Conservation (phyloP, 345 rosid genomes). For the Conringia planisiliqua region DNA sequence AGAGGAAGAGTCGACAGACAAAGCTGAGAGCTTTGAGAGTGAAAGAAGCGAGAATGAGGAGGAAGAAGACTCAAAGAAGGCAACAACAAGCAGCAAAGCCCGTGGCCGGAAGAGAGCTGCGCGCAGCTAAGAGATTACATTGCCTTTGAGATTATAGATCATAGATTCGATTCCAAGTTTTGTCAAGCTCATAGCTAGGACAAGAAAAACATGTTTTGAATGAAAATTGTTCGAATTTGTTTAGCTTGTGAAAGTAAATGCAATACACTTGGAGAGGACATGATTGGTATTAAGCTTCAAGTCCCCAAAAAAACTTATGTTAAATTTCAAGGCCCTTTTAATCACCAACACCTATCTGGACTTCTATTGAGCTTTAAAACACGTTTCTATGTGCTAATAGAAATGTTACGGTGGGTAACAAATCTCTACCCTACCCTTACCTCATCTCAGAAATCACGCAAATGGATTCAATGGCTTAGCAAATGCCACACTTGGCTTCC, state of each 20-base stretch:
- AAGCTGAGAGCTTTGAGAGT: constrained; percentile 60
- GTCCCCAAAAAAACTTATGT: not conserved
- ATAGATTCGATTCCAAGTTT: not conserved
- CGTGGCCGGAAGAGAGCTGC: constrained; percentile 45
- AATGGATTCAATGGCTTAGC: too few relatives aligned
- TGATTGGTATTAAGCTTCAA: not conserved
- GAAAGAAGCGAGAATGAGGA: constrained; percentile 36
- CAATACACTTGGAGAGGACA: not conserved
- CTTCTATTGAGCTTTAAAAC: too few relatives aligned
- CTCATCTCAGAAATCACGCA: too few relatives aligned
- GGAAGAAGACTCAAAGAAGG: constrained; percentile 40
- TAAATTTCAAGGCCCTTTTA: not conserved
- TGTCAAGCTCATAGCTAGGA: not conserved
- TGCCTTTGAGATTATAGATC: not conserved
- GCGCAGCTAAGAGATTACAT: not conserved
- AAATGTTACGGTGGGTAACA: too few relatives aligned
- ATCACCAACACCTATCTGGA: too few relatives aligned
- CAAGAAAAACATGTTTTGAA: not conserved
- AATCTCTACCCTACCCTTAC: too few relatives aligned
- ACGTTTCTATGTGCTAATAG: too few relatives aligned
- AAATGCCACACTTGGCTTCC: too few relatives aligned
- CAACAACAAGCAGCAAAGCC: constrained; percentile 34
- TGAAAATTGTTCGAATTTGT: not conserved
- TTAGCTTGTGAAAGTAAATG: not conserved
- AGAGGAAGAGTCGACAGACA: constrained; percentile 59